phyloP scores from a whole-genome alignment of 1,139 yeast genomes.

The Suhomyces panamericanus region DNA sequence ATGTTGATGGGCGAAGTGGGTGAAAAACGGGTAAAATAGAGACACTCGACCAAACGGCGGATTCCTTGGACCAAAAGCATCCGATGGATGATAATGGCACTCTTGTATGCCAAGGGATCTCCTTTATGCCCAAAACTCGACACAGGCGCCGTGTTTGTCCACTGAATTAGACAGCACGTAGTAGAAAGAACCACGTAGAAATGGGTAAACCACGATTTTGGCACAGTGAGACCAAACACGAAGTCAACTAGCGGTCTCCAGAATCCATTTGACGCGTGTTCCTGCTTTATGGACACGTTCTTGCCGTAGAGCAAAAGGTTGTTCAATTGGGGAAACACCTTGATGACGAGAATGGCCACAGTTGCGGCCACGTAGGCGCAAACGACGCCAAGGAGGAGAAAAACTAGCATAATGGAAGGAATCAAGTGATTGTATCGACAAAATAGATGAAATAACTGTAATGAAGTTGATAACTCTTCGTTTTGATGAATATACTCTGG shows the following conservation, averaged over 20 bases:
- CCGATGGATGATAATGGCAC: conserved; percentile 16
- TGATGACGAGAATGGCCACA: conserved; percentile 10
- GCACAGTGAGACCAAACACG: conserved; percentile 35
- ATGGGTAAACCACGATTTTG: conserved; percentile 50
- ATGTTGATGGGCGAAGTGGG: conserved; percentile 63
- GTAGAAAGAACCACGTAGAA: conserved; percentile 41
- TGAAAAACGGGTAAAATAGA: conserved; percentile 49
- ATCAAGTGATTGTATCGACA: no score
- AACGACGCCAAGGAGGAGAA: neutral
- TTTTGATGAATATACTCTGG: neutral
- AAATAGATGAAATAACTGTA: no score
- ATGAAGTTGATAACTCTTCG: neutral
- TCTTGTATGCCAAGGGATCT: conserved; percentile 1
- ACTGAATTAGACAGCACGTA: conserved; percentile 8
- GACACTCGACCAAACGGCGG: conserved; percentile 65
- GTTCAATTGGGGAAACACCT: conserved; percentile 12
- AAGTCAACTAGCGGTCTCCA: conserved; percentile 2
- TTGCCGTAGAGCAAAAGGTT: conserved; percentile 19
- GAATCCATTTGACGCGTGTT: neutral
- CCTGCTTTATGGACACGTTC: conserved; percentile 5
- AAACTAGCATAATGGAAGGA: neutral
- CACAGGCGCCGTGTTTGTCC: neutral
- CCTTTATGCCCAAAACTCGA: neutral
- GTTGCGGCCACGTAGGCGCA: conserved; percentile 8
- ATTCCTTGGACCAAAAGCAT: conserved; percentile 53